Evolutionary conservation across 2,329 filamentous ascomycete species (phyloP), one percentile per base, ranked within the genome.

Genomic region (Fusarium nematophilum): DNA sequence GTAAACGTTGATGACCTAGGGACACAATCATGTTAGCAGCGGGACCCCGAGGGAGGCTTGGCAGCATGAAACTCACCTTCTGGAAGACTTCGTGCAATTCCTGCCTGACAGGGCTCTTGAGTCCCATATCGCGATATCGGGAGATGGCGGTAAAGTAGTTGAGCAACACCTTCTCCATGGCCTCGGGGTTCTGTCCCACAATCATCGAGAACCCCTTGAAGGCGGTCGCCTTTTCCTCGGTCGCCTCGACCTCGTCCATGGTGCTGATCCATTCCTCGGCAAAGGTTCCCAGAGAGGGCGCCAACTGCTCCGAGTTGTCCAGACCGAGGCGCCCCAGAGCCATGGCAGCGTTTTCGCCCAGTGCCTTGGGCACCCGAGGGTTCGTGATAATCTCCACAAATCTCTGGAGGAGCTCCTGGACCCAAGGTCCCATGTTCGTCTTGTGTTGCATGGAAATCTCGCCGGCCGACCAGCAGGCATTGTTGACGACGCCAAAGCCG

Each of bases 381-480:
- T 94, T 95, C 70, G 88, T 88, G 66, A 98, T 86, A 66, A 98
- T 97, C 49, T 90, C 86, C 31, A 92, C 85, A 23, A 96, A 86
- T 31, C 90, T 87, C 59, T 89, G 84, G 54, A 96, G 87, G 13
- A 99, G 80, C 59, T 90, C 86, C 17, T 91, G 87, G 9, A 93
- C 85, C 72, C 90, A 97, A 1, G 89, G 90, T 1, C 83, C 83
- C 86, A 97, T 91, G 48, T 84, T 86, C 59, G 88, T 86, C 64
- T 88, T 86, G 72, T 91, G 84, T 58, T 92, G 88, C 75, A 97
- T 88, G 13, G 93, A 87, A 59, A 98, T 95, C 79, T 99, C 95
- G 34, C 95, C 95, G 18, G 88, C 89, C 6, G 93, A 96, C 95
- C 95, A 99, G 78, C 94, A 98, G 17, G 95, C 94, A 72, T 99